These are phyloP conservation scores for Camptophora hylomeconis DNA, from an alignment of 2,329 filamentous ascomycete genomes.

Conservation along the genomic window DNA sequence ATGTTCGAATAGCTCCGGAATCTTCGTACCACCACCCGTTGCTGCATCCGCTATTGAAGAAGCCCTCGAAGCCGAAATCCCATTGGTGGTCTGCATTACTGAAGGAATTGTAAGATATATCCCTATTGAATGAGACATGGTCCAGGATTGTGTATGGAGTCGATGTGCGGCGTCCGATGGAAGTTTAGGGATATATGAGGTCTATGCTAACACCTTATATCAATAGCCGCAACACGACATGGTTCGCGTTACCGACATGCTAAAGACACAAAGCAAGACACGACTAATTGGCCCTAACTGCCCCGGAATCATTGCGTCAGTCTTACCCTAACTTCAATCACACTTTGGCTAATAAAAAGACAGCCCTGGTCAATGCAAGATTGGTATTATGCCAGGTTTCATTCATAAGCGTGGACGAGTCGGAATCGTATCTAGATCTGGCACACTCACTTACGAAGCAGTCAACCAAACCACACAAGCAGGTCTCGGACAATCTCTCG, in stretches of 20 bases:
- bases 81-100: constrained; percentile 93
- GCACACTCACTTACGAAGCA: constrained; percentile 97
- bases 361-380: constrained; percentile 89
- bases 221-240: constrained; percentile 56
- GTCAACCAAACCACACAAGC: constrained; percentile 98
- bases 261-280: constrained; percentile 96
- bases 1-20: too few species aligned
- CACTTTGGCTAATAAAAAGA: too few species aligned
- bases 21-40: constrained; percentile 85
- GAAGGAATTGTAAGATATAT: constrained; percentile 66
- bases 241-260: constrained; percentile 90
- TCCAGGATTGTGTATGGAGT: too few species aligned
- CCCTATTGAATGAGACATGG: too few species aligned
- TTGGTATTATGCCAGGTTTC: constrained; percentile 99
- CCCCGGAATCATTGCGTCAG: constrained; percentile 94
- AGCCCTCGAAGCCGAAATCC: constrained; percentile 83
- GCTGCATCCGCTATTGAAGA: constrained; percentile 95
- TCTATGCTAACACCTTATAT: too few species aligned
- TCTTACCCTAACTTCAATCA: constrained; percentile 95
- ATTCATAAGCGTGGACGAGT: constrained; percentile 92
- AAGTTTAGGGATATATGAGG: too few species aligned
- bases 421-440: constrained; percentile 95
- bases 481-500: constrained; percentile 92
- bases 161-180: too few species aligned
- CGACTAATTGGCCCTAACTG: constrained; percentile 95